Evolutionary conservation across 257 asterid species (phyloP), one percentile per base, ranked within the genome.

Genomic region (Scutellaria baicalensis): DNA sequence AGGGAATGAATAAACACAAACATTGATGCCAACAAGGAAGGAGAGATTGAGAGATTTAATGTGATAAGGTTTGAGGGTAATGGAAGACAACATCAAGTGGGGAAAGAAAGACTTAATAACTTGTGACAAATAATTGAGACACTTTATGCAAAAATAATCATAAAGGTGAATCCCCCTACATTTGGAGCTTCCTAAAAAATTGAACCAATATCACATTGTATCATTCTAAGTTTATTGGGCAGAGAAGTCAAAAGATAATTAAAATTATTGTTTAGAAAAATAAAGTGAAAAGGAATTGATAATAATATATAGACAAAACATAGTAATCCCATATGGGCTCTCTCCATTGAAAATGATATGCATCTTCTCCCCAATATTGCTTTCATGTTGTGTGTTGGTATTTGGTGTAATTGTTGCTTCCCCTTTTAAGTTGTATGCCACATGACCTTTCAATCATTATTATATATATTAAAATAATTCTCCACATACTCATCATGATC

Each of bases 31-130:
- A 39, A 39, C 44, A 39, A 39, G 45, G 45, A 40, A 40, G 11
- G 6, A 40, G 45, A 40, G 8, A 4, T 4, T 8, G 11, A 40
- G 45, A 40, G 45, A 3, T 40, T 11, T 10, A 40, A 40, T 40
- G 9, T 40, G 45, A 40, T 40, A 40, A 40, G 45, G 21, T 63
- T 67, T 67, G 54, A 48, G 63, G 52, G 59, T 74, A 78, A 74
- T 78, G 83, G 83, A 74, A 52, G 83, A 78, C 83, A 78, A 65
- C 39, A 60, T 58, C 54, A 60, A 74, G 77, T 74, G 83, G 77
- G 16, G 4, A 62, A 20, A 48, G 56, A 57, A 78, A 64, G 5
- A 43, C 31, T 60, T 57, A 13, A 68, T 44, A n/a, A n/a, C n/a
- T 56, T 70, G 65, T 64, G 67, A 60, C 31, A 64, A 76, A 76